These are phyloP conservation scores for Melaleuca quinquenervia DNA, from an alignment of 345 rosid genomes.

Conservation along the genomic window DNA sequence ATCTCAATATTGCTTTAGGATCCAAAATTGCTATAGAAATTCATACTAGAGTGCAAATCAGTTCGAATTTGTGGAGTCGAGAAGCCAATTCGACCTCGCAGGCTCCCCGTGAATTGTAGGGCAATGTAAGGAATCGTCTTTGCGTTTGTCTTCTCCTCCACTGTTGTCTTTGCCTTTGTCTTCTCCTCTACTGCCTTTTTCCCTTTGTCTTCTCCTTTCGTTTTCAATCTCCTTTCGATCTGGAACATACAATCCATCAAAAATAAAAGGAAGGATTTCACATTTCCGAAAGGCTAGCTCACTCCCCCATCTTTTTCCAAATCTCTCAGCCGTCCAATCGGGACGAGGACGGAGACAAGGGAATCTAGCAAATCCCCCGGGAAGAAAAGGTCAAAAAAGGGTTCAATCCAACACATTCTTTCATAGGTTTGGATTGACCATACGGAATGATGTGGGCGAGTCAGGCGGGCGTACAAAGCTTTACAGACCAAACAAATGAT, in stretches of 20 bases:
- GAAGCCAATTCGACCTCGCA: neutral
- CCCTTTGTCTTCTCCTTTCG: neutral
- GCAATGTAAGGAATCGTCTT: neutral
- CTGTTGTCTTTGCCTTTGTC: neutral
- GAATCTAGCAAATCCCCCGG: neutral
- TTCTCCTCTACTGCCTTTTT: neutral
- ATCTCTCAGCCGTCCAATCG: neutral
- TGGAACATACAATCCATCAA: neutral
- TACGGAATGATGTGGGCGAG: neutral
- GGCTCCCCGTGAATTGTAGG: neutral
- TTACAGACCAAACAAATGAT: slow-evolving; percentile 1
- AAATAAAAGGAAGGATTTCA: neutral
- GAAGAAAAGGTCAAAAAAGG: neutral
- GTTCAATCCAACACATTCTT: neutral
- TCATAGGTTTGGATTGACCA: neutral
- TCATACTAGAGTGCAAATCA: neutral
- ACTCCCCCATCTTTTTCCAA: neutral
- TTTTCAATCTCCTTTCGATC: neutral
- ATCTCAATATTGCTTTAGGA: neutral
- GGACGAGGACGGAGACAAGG: neutral
- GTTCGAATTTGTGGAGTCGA: neutral
- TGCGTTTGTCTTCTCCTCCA: neutral
- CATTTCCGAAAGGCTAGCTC: neutral
- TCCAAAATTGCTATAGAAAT: no score
- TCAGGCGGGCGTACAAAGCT: neutral